Conservation (phyloP, 164 flowering plant species). For the Magnolia changhungtana region DNA sequence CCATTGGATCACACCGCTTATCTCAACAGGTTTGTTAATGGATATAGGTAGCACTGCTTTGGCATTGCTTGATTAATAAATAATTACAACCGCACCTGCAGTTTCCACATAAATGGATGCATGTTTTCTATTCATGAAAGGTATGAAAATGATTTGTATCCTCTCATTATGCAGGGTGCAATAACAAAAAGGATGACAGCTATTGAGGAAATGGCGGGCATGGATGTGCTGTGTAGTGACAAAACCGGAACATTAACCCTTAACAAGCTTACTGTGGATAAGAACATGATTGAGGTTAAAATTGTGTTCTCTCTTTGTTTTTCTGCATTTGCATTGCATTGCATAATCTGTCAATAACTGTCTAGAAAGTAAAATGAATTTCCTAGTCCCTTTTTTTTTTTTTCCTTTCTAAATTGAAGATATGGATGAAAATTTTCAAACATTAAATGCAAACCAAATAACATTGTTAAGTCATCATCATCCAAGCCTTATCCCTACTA, state of each 20-base stretch:
- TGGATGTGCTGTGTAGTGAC: slow-evolving; percentile 86
- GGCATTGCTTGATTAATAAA: background rate
- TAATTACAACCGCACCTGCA: background rate
- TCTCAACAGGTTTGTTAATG: slow-evolving; percentile 59
- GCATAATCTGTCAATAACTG: background rate
- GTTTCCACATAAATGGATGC: background rate
- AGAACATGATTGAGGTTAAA: slow-evolving; percentile 61
- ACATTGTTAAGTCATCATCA: too few relatives aligned
- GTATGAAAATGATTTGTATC: background rate
- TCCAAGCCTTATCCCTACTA: too few relatives aligned
- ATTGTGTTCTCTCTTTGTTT: background rate
- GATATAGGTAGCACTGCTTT: background rate
- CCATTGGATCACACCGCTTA: slow-evolving; percentile 73
- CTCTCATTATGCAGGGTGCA: slow-evolving; percentile 52
- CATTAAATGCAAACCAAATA: background rate
- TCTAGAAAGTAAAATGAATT: background rate
- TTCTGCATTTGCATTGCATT: slow-evolving; percentile 2
- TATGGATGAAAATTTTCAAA: background rate
- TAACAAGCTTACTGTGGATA: slow-evolving; percentile 67
- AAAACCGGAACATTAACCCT: slow-evolving; percentile 78
- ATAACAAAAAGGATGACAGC: slow-evolving; percentile 88
- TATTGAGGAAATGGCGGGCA: slow-evolving; percentile 83
- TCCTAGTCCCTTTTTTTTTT: too few relatives aligned
- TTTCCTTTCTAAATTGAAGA: background rate
- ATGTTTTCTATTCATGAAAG: background rate